Evolutionary conservation across 495 filamentous ascomycete species (phyloP).

Genomic region (Collariella sp.): DNA sequence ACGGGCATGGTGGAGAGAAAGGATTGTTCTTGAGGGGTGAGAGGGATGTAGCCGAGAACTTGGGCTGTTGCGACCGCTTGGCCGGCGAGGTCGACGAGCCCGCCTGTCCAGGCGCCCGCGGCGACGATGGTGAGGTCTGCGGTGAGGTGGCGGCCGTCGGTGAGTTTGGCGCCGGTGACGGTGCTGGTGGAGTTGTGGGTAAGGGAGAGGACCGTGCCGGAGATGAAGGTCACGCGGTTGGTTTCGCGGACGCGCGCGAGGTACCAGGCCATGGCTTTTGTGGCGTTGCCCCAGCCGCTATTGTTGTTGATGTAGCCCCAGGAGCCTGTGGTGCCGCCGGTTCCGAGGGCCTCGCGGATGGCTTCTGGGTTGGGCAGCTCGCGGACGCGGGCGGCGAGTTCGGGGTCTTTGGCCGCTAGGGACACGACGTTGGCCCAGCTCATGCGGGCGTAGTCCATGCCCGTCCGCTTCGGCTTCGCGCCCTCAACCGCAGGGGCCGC

Average conservation of each 20-base stretch:
- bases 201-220: slow-evolving; percentile 52
- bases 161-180: slow-evolving; percentile 48
- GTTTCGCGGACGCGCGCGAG: slow-evolving; percentile 44
- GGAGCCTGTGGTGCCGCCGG: slow-evolving; percentile 45
- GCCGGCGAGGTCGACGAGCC: slow-evolving; percentile 69
- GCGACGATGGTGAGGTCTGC: slow-evolving; percentile 75
- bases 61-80: slow-evolving; percentile 72
- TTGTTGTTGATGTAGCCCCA: slow-evolving; percentile 75
- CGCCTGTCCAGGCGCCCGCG: slow-evolving; percentile 75
- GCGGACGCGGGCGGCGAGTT: slow-evolving; percentile 41
- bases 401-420: slow-evolving; percentile 29
- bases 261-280: slow-evolving; percentile 57
- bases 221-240: slow-evolving; percentile 54
- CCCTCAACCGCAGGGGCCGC: slow-evolving; percentile 15
- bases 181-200: slow-evolving; percentile 30
- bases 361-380: slow-evolving; percentile 43
- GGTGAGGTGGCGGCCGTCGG: slow-evolving; percentile 42
- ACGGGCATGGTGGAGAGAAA: slow-evolving; percentile 58
- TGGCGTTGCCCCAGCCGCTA: slow-evolving; percentile 81
- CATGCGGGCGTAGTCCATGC: slow-evolving; percentile 55
- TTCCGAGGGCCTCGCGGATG: slow-evolving; percentile 40
- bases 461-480: slow-evolving; percentile 35
- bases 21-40: slow-evolving; percentile 60
- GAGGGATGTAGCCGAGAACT: slow-evolving; percentile 61
- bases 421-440: slow-evolving; percentile 56